A percentile compares a stretch with the other conserved stretches of the same genome.
Evolutionary conservation across 805 yeast species (phyloP).

Genomic region (Starmera amethionina): DNA sequence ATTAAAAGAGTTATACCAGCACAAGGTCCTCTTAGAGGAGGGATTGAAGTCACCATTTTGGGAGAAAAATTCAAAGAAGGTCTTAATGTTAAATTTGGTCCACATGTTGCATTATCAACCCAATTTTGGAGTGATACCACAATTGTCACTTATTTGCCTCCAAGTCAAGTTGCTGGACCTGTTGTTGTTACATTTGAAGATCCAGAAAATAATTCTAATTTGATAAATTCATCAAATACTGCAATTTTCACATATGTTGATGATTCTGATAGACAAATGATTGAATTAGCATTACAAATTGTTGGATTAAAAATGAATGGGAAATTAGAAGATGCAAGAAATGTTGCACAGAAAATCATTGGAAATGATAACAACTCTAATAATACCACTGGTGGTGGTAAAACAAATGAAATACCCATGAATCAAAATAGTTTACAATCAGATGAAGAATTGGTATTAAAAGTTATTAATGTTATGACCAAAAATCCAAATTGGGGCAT

Average conservation of each 20-base stretch:
- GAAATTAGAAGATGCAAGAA: constrained; percentile 85
- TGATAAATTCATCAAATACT: constrained; percentile 12
- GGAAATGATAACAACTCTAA: constrained; percentile 37
- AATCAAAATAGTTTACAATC: constrained; percentile 3
- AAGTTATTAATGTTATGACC: constrained; percentile 59
- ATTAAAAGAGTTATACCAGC: constrained; percentile 89
- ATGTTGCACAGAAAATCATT: constrained; percentile 85
- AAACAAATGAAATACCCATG: constrained; percentile 5
- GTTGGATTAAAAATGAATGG: constrained; percentile 98
- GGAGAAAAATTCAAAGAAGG: constrained; percentile 86
- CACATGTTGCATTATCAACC: constrained; percentile 67
- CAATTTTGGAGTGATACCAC: constrained; percentile 97
- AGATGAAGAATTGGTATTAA: constrained; percentile 31
- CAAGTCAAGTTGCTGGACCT: constrained; percentile 82
- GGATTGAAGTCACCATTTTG: constrained; percentile 84
- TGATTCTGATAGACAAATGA: constrained; percentile 89
- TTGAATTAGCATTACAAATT: constrained; percentile 91
- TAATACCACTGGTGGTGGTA: constrained; percentile 18
- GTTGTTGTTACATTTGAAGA: constrained; percentile 79
- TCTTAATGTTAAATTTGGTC: constrained; percentile 77
- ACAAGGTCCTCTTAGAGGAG: constrained; percentile 94
- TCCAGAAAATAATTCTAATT: constrained; percentile 24
- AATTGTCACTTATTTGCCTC: constrained; percentile 88
- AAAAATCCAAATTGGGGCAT: constrained; percentile 73
- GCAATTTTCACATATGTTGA: constrained; percentile 81